phyloP scores from a whole-genome alignment of 2,329 filamentous ascomycete species.

The Cladosporium sp. region DNA sequence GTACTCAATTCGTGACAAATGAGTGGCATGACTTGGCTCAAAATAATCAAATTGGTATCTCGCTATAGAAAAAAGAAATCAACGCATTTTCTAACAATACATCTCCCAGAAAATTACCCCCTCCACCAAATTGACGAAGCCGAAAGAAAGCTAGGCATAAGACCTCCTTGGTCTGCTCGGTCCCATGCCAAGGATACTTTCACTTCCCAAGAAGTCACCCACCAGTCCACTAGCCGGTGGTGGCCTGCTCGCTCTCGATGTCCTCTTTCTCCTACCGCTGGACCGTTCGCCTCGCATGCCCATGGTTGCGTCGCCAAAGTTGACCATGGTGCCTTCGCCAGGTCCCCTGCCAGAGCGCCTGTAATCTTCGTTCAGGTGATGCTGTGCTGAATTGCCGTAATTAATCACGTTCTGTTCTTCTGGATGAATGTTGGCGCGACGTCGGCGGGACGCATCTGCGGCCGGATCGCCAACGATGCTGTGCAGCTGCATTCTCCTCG shows the following conservation, averaged over 20 bases:
- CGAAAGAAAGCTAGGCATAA: background rate
- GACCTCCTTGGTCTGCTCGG: conserved; percentile 7
- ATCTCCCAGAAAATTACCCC: background rate
- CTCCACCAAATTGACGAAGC: background rate
- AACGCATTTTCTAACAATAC: background rate
- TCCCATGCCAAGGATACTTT: conserved; percentile 28
- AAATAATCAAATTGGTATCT: conserved; percentile 12
- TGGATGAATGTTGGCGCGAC: conserved; percentile 35
- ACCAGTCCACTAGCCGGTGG: conserved; percentile 21
- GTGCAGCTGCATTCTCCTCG: conserved; percentile 48
- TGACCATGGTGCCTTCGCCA: conserved; percentile 29
- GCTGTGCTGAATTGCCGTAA: conserved; percentile 49
- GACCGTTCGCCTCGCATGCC: conserved; percentile 28
- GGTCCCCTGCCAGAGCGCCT: conserved; percentile 25
- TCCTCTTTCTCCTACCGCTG: conserved; percentile 24
- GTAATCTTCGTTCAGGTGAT: conserved; percentile 61
- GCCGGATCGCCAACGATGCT: conserved; percentile 28
- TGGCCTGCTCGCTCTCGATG: conserved; percentile 12
- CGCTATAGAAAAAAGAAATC: conserved; percentile 2
- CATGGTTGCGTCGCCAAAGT: conserved; percentile 29
- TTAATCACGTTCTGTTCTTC: conserved; percentile 7
- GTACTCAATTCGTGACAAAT: too few relatives aligned
- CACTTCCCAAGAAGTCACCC: conserved; percentile 31
- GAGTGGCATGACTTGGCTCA: too few relatives aligned
- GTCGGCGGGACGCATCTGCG: conserved; percentile 21